These are phyloP conservation scores for Nemania serpens DNA, from an alignment of 2,329 filamentous ascomycete genomes.

Conservation along the genomic window DNA sequence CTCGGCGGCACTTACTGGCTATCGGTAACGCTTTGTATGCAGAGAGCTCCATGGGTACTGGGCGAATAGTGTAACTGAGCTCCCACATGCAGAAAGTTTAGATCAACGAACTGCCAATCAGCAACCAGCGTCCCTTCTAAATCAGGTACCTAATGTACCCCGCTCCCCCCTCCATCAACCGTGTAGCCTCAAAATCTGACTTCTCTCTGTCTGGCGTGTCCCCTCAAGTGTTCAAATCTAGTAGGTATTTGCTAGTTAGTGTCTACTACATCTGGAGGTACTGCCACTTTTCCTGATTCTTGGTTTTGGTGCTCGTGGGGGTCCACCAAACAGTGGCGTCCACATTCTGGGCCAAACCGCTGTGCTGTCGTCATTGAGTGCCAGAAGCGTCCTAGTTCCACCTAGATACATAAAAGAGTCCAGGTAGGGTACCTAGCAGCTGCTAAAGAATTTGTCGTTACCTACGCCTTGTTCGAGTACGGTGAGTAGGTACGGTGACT, in stretches of 20 bases:
- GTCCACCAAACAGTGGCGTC: conserved; percentile 12
- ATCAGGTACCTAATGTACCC: background rate
- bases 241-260: too few relatives aligned
- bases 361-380: conserved; percentile 20
- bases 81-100: background rate
- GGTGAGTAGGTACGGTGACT: too few relatives aligned
- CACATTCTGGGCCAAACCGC: background rate
- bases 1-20: conserved; percentile 24
- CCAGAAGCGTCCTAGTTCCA: too few relatives aligned
- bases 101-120: background rate
- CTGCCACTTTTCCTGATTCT: conserved; percentile 2
- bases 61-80: too few relatives aligned
- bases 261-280: background rate
- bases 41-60: conserved; percentile 10
- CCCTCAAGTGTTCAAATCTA: background rate
- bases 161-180: background rate
- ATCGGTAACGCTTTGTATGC: conserved; percentile 19
- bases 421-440: too few relatives aligned
- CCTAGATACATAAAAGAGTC: too few relatives aligned
- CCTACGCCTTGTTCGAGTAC: too few relatives aligned
- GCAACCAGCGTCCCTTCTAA: background rate
- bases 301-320: background rate
- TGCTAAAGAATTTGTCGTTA: too few relatives aligned
- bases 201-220: conserved; percentile 2
- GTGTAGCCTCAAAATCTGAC: conserved; percentile 7